Evolutionary conservation across 495 filamentous ascomycete genomes (phyloP).

Genomic region (Collariella sp.): DNA sequence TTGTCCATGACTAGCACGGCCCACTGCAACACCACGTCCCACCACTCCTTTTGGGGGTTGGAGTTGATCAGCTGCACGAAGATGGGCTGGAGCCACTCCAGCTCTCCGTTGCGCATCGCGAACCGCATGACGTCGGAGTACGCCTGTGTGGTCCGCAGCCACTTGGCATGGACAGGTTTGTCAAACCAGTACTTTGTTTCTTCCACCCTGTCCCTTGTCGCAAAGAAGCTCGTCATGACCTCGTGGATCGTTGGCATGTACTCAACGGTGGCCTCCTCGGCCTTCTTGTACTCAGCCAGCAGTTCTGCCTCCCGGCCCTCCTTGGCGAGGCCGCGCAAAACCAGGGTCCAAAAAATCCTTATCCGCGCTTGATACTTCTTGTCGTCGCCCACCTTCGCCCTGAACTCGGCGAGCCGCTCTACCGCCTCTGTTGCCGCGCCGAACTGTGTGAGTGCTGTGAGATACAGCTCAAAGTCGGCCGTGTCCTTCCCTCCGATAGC

Average conservation of each 20-base stretch:
- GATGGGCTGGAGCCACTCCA: conserved; percentile 55
- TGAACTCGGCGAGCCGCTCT: conserved; percentile 40
- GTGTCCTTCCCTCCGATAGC: conserved; percentile 22
- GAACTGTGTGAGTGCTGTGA: conserved; percentile 49
- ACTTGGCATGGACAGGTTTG: conserved; percentile 40
- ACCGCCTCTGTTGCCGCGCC: conserved; percentile 53
- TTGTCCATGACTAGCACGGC: conserved; percentile 58
- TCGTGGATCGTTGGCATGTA: conserved; percentile 35
- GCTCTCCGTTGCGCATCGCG: conserved; percentile 44
- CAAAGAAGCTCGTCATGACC: conserved; percentile 46
- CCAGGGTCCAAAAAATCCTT: conserved; percentile 46
- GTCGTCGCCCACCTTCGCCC: conserved; percentile 7
- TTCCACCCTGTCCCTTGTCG: conserved; percentile 39
- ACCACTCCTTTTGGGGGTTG: conserved; percentile 42
- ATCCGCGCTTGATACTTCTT: conserved; percentile 22
- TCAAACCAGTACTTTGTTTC: conserved; percentile 58
- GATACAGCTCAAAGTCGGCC: conserved; percentile 40
- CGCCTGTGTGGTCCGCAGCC: conserved; percentile 34
- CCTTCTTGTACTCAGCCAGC: conserved; percentile 30
- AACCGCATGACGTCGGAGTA: conserved; percentile 47
- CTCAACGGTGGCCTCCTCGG: conserved; percentile 24
- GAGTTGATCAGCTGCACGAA: conserved; percentile 49
- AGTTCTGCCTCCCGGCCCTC: conserved; percentile 53
- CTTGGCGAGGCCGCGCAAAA: conserved; percentile 58
- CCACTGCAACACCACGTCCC: conserved; percentile 69